These are phyloP conservation scores for Fusarium brachygibbosum DNA, from an alignment of 2,329 filamentous ascomycete genomes.

Conservation along the genomic window DNA sequence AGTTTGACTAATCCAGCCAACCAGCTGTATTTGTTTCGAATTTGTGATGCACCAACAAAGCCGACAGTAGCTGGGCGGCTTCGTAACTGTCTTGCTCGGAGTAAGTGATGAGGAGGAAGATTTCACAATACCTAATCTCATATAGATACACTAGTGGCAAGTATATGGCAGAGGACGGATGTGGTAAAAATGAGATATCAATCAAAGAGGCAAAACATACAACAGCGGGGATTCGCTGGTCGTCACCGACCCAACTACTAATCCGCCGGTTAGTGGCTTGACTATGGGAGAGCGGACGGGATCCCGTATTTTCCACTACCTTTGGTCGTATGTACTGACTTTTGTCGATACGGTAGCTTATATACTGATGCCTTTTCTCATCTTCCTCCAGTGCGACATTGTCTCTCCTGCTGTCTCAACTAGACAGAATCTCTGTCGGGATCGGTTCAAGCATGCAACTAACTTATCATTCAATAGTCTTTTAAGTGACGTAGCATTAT, in stretches of 20 bases:
- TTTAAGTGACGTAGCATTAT: no score
- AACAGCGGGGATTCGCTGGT: conserved; percentile 21
- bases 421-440: no score
- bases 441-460: no score
- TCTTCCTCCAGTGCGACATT: no score
- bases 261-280: conserved; percentile 15
- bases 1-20: background rate
- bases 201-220: background rate
- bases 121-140: background rate
- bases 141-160: background rate
- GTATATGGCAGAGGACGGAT: background rate
- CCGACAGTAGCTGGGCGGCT: no score
- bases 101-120: no score
- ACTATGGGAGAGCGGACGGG: conserved; percentile 20
- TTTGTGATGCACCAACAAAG: background rate
- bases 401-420: no score
- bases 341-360: no score
- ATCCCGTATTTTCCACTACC: conserved; percentile 16
- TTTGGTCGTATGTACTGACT: conserved; percentile 15
- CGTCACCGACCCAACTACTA: conserved; percentile 18
- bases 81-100: no score
- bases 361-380: no score
- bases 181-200: no score
- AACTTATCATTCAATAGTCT: no score
- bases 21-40: background rate